Percentiles rank a stretch among this genome's conserved stretches.
Evolutionary conservation across 306 rosid species (phyloP).

Genomic region (Datisca glomerata): DNA sequence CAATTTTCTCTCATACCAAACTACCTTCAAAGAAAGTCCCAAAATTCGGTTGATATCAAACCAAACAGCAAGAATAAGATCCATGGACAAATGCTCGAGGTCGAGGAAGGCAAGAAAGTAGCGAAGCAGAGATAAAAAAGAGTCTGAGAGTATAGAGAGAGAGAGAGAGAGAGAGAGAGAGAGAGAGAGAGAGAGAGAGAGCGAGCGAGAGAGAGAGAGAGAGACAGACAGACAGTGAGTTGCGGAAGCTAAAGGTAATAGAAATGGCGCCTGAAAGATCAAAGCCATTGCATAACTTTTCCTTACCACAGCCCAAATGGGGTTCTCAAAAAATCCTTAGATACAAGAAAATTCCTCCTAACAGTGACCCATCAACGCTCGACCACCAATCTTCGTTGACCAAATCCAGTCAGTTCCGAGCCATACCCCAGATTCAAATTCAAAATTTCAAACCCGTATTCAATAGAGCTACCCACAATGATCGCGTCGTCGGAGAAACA

Average conservation of each 20-base stretch:
- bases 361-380: constrained; percentile 8
- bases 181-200: no score
- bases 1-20: no score
- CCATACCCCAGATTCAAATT: constrained; percentile 7
- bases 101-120: no score
- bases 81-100: no score
- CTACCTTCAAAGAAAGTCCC: no score
- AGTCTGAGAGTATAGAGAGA: no score
- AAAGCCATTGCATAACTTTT: constrained; percentile 46
- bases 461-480: no score
- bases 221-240: background rate
- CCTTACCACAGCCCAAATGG: constrained; percentile 51
- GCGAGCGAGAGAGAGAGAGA: no score
- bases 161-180: background rate
- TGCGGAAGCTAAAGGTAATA: constrained; percentile 11
- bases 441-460: no score
- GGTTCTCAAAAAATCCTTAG: constrained; percentile 36
- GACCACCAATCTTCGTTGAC: constrained; percentile 19
- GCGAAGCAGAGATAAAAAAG: no score
- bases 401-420: constrained; percentile 4
- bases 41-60: no score
- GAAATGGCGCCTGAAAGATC: constrained; percentile 37
- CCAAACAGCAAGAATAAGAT: no score
- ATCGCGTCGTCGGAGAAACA: constrained; percentile 1
- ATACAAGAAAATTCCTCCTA: constrained; percentile 22